Base-by-base conservation (phyloP, 345 rosid species). In the Hevea brasiliensis region DNA sequence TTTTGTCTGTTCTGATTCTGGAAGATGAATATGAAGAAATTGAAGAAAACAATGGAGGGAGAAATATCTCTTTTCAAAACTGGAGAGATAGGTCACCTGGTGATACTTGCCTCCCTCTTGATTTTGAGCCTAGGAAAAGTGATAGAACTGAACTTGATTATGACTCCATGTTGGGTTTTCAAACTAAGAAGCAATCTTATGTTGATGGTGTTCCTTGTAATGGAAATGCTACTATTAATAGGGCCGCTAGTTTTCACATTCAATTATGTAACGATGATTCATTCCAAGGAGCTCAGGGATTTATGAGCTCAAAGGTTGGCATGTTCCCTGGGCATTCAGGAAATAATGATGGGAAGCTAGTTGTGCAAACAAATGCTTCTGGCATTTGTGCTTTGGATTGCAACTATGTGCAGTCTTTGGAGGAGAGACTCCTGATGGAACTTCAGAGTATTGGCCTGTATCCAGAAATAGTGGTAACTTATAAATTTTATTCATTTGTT, bases 1-100 rank as follows among this genome's bases (percentile, higher is more conserved):
- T 88, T 53, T 64, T 88, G 73, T 85, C 92, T 42, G 84, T 88
- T 70, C 76, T 88, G 57, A 83, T 88, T 71, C 65, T 80, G 37
- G 92, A 84, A 76, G 91, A 83, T 54, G 89, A 80, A 76, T 61
- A 61, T 61, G 82, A 76, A 51, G 83, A 81, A 77, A 65, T 81
- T 73, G 81, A 74, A 74, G 84, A 76, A 18, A 78, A 63, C 56
- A 68, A 27, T 66, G 83, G 64, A 61, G 83, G 80, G 68, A 76
- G 80, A 64, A 76, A 69, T 73, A 54, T 62, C 42, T 48, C 71
- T 63, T 72, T 75, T 72, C 78, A 74, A 23, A 71, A 71, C 68
- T 32, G 53, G 58, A 67, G 71, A 62, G 82, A 81, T 65, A 51
- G 56, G 48, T 71, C 74, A 42, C 67, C 72, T 47, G 72, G 79